Base-by-base conservation (phyloP, 2,329 filamentous ascomycete species). In the Diaporthe longicolla region DNA sequence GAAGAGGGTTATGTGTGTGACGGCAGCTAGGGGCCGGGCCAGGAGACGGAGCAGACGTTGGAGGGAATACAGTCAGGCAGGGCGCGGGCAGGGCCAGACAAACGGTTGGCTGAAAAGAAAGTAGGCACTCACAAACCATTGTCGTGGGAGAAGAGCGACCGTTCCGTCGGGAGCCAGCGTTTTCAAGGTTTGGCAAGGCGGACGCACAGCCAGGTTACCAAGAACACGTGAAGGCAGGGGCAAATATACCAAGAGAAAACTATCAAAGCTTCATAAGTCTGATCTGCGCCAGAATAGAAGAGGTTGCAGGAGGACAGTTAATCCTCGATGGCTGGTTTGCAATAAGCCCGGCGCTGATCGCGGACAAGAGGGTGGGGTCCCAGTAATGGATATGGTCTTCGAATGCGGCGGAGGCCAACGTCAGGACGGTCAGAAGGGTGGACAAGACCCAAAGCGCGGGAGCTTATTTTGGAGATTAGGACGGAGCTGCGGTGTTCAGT, bases 41-140 rank as follows among this genome's bases (percentile, higher is more conserved):
- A 32, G 45, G 61, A 10, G 57, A 72, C 59, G 7, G 32, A 32
- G 54, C 43, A 55, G 71, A 32, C 72, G 45, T 52, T 57, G 37
- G 37, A n/a, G 71, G 54, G 37, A 24, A 61, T 54, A 54, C 65
- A 48, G 45, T 43, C 37, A 26, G 73, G 73, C 40, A 45, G 65
- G 72, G 29, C 29, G 29, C 29, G 29, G 29, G 29, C 29, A 32
- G 29, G 29, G 71, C 65, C 57, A 48, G 21, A 24, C 19, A 24
- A 24, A 71, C 21, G 71, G 17, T 29, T 50, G 21, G 40, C 9
- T 40, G n/a, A 37, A 55, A 55, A 52, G 37, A 40, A 40, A 40
- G 11, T 4, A 40, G 10, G 71, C 37, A 75, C 74, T 74, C 26
- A 75, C 74, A 71, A 75, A 72, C 74, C 74, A 75, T 75, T 43